Evolutionary conservation across 208 protist species (phyloP), one percentile per base, ranked within the genome.

Genomic region (Tritrichomonas musculus): DNA sequence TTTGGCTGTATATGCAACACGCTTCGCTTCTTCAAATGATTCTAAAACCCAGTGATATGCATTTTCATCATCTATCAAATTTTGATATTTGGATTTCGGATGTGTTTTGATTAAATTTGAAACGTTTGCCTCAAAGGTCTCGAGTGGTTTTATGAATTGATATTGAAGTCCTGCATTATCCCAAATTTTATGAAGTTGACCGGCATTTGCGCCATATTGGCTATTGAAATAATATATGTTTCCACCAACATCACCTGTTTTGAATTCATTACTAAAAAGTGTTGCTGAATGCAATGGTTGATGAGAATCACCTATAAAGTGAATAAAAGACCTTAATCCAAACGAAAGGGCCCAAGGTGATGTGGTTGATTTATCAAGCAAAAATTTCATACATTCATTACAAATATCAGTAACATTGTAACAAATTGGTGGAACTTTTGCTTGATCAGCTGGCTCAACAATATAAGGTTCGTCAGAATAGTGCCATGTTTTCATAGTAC

Each of bases 301-400:
- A 50, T 88, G 77, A 39, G 47, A 44, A 88, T 88, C 77, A 57
- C 77, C 77, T 33, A 88, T 27, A 88, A 88, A 88, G 22, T 88
- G 77, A n/a, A 88, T 53, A 39, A 88, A 33, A 11, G 47, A 57
- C 20, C 77, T 25, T 20, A 88, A 20, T 33, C 14, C 47, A 57
- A 88, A 88, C 13, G 77, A 53, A 44, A 44, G 47, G 0, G 77
- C 41, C 77, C 47, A 88, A 13, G 47, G 30, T 53, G 22, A 53
- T 33, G 47, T 57, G 8, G 77, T 88, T 39, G 77, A 27, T 39
- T 25, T 25, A 30, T 88, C 47, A 55, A 47, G 33, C n/a, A 88
- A n/a, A 33, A 33, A 33, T 53, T 36, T 27, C 0, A 55, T 53
- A 0, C 4, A 5, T 17, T 88, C 77, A 39, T 39, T 33, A 33